Percentiles rank a stretch among this genome's conserved stretches.
phyloP scores from a whole-genome alignment of 192 early-diverging fungal species.

The Powellomyces hirtus region DNA sequence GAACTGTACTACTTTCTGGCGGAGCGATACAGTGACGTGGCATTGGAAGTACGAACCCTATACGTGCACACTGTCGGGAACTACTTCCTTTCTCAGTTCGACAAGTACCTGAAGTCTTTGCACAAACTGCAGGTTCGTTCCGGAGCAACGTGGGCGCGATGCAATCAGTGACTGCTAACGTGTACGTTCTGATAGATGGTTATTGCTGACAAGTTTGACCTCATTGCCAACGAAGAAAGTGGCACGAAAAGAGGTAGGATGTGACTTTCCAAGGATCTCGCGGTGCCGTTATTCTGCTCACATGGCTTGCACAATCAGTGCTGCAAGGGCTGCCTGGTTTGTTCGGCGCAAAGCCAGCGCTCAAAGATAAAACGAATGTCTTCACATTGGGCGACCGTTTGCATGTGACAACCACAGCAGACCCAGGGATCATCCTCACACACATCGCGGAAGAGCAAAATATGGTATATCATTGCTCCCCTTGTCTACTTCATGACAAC shows the following conservation, averaged over 20 bases:
- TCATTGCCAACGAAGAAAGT: conserved; percentile 84
- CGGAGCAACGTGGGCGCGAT: not conserved
- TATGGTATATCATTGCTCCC: conserved; percentile 46
- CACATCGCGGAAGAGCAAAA: conserved; percentile 77
- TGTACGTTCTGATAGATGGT: conserved; percentile 39
- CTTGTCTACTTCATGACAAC: not conserved
- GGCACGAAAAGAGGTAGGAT: conserved; percentile 59
- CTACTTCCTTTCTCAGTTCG: conserved; percentile 90
- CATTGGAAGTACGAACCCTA: conserved; percentile 78
- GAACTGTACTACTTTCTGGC: conserved; percentile 88
- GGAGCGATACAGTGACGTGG: conserved; percentile 83
- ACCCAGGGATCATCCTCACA: conserved; percentile 81
- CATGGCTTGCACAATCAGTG: not conserved
- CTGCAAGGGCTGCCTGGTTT: conserved; percentile 16
- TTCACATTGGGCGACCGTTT: conserved; percentile 85
- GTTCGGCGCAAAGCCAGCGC: conserved; percentile 57
- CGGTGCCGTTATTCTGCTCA: not conserved
- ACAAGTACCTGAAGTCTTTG: conserved; percentile 77
- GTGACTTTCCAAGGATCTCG: not conserved
- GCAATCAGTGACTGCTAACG: not conserved
- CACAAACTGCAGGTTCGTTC: conserved; percentile 65
- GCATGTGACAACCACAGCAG: conserved; percentile 66
- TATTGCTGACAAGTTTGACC: conserved; percentile 78
- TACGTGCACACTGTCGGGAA: conserved; percentile 82
- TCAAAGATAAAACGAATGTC: conserved; percentile 80